Conservation (phyloP, 257 asterid genomes). For the Perilla frutescens region DNA sequence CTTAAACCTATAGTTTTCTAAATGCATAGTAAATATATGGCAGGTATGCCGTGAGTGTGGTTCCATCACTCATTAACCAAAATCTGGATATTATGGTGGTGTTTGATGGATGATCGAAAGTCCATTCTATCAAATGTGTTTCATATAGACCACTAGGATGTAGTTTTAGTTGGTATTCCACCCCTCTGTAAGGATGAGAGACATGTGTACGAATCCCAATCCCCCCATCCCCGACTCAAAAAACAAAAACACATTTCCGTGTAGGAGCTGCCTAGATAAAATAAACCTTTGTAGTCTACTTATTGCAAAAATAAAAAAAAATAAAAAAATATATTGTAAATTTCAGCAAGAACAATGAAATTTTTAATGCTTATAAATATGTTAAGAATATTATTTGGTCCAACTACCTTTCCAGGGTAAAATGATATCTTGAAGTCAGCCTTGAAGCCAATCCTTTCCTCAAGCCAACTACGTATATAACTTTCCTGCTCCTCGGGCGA, state of each 20-base stretch:
- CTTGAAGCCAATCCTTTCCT: constrained; percentile 94
- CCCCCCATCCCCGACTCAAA: no score
- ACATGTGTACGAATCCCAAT: no score
- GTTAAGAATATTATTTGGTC: constrained; percentile 8
- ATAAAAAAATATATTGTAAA: not conserved
- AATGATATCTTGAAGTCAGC: constrained; percentile 89
- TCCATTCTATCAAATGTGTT: constrained; percentile 4
- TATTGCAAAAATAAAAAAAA: not conserved
- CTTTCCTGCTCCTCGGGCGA: constrained; percentile 95
- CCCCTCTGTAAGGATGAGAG: no score
- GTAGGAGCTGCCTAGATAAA: not conserved
- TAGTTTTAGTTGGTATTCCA: no score
- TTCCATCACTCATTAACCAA: not conserved
- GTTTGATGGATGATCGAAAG: constrained; percentile 20
- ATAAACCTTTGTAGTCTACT: not conserved
- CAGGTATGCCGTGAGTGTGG: not conserved
- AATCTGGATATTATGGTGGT: not conserved
- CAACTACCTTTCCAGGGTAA: constrained; percentile 94
- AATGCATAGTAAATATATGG: not conserved
- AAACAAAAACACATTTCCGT: not conserved
- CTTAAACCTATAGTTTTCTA: not conserved
- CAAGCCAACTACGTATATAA: constrained; percentile 93
- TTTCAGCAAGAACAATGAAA: constrained; percentile 9
- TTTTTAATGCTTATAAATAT: not conserved
- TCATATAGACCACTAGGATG: no score